phyloP scores from a whole-genome alignment of 345 rosid genomes.

The Erodium maritimum region DNA sequence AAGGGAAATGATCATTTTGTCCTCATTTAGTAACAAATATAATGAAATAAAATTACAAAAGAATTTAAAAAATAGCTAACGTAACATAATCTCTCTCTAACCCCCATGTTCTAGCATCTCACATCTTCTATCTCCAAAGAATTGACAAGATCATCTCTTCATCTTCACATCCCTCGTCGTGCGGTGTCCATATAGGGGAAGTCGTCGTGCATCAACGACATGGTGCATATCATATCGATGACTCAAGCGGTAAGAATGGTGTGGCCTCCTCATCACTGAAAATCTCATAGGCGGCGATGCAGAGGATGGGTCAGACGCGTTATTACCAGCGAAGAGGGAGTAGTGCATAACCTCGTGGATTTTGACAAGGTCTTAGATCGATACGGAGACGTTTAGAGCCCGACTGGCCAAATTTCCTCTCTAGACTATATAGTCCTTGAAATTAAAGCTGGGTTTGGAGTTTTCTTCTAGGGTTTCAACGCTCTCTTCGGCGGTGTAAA shows the following conservation, averaged over 20 bases:
- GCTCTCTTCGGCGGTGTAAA: constrained; percentile 39
- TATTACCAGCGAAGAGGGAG: constrained; percentile 81
- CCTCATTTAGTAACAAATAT: too few species aligned
- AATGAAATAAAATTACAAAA: too few species aligned
- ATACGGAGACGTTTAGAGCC: constrained; percentile 54
- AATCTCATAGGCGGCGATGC: constrained; percentile 76
- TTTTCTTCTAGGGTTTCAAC: constrained; percentile 19
- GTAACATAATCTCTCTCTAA: too few species aligned
- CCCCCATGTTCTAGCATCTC: too few species aligned
- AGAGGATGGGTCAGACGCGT: constrained; percentile 73
- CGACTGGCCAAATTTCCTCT: constrained; percentile 52
- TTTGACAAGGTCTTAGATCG: constrained; percentile 52
- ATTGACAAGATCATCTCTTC: too few species aligned
- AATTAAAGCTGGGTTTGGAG: constrained; percentile 41
- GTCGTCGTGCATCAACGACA: constrained; percentile 93
- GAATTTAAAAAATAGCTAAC: too few species aligned
- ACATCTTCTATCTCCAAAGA: too few species aligned
- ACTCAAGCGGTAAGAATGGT: constrained; percentile 86
- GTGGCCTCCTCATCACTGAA: constrained; percentile 51
- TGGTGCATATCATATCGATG: constrained; percentile 86
- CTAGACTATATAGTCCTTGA: constrained; percentile 55
- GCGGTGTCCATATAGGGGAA: constrained; percentile 92
- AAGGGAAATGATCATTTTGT: too few species aligned
- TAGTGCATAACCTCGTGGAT: constrained; percentile 92
- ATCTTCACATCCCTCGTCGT: too few species aligned